These are phyloP conservation scores for Nemania diffusa DNA, from an alignment of 2,329 filamentous ascomycete species.

Conservation along the genomic window DNA sequence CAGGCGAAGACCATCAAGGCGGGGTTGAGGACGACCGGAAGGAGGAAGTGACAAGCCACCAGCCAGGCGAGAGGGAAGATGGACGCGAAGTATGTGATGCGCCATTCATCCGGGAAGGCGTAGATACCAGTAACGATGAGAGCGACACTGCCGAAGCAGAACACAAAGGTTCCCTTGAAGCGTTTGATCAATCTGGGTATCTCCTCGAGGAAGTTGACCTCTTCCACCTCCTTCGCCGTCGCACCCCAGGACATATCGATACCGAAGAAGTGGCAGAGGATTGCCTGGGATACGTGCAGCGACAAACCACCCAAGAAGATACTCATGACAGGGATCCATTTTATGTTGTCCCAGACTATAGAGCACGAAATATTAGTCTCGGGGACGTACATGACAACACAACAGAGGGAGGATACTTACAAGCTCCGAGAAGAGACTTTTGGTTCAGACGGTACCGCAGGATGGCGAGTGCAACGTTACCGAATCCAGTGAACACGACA, in stretches of 20 bases:
- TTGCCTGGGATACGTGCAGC: slow-evolving; percentile 54
- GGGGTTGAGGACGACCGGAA: slow-evolving; percentile 70
- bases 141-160: slow-evolving; percentile 43
- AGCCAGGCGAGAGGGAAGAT: slow-evolving; percentile 67
- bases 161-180: slow-evolving; percentile 51
- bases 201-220: slow-evolving; percentile 51
- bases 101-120: slow-evolving; percentile 57
- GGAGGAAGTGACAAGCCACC: slow-evolving; percentile 64
- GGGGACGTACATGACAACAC: background rate
- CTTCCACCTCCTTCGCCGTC: slow-evolving; percentile 50
- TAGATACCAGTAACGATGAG: slow-evolving; percentile 47
- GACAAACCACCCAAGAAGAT: slow-evolving; percentile 58
- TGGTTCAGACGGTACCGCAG: slow-evolving; percentile 69
- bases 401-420: slow-evolving; percentile 43
- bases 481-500: slow-evolving; percentile 49
- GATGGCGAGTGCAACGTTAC: slow-evolving; percentile 61
- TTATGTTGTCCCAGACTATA: slow-evolving; percentile 64
- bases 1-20: slow-evolving; percentile 72
- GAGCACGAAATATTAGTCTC: slow-evolving; percentile 19
- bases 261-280: slow-evolving; percentile 55
- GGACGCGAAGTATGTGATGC: slow-evolving; percentile 66
- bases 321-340: slow-evolving; percentile 57
- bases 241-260: slow-evolving; percentile 56
- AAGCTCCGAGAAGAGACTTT: slow-evolving; percentile 57
- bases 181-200: slow-evolving; percentile 46